Percentiles rank a stretch among this genome's conserved stretches.
These are phyloP conservation scores for Cryptococcus maquisensis DNA, from an alignment of 1,284 basidiomycete genomes.

Conservation along the genomic window DNA sequence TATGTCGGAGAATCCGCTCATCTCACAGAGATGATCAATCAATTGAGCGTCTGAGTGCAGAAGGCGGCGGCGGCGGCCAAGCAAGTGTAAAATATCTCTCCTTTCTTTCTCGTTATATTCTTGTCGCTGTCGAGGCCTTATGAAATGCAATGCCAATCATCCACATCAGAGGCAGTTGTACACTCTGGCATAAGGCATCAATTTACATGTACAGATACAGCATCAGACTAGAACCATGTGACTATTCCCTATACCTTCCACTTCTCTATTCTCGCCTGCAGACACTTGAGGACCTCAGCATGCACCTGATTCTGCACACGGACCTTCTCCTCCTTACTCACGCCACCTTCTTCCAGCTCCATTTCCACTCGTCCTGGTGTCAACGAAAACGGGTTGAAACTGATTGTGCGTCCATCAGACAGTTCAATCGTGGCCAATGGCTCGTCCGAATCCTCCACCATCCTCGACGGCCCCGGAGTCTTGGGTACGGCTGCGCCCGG, in stretches of 20 bases:
- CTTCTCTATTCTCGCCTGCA: slow-evolving; percentile 31
- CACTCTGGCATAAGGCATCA: too few species aligned
- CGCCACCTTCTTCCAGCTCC: slow-evolving; percentile 33
- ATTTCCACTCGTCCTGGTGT: slow-evolving; percentile 29
- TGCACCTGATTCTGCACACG: slow-evolving; percentile 20
- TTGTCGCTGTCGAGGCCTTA: background rate
- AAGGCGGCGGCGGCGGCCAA: background rate
- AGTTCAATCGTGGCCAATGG: slow-evolving; percentile 20
- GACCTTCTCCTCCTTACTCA: slow-evolving; percentile 28
- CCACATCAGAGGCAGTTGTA: background rate
- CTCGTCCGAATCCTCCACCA: slow-evolving; percentile 1
- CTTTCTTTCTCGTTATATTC: background rate
- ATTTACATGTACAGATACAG: background rate
- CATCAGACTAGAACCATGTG: background rate
- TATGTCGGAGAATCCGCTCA: slow-evolving; percentile 65
- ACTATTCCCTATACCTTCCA: slow-evolving; percentile 20
- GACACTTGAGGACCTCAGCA: slow-evolving; percentile 27
- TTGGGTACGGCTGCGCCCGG: background rate
- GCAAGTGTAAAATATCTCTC: background rate
- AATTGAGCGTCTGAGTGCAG: slow-evolving; percentile 23
- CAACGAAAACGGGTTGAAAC: slow-evolving; percentile 35
- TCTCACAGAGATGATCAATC: slow-evolving; percentile 55
- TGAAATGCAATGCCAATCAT: background rate
- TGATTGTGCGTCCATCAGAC: slow-evolving; percentile 31
- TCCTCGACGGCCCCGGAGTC: background rate